Conservation (phyloP, 441 rosid genomes). For the Eruca vesicaria region DNA sequence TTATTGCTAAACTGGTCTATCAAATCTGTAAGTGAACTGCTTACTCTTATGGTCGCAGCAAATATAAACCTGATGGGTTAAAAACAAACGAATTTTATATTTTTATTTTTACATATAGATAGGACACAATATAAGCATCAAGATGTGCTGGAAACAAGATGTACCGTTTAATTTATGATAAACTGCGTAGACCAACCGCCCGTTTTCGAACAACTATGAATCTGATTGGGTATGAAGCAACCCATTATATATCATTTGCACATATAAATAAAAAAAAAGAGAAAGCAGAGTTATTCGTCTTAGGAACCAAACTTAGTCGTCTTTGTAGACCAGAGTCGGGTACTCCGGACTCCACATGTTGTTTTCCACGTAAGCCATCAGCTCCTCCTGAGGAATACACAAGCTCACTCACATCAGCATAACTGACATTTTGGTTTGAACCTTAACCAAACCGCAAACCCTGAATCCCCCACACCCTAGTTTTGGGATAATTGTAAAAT, state of each 20-base stretch:
- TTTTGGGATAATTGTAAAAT: background rate
- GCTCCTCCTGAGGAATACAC: slow-evolving; percentile 58
- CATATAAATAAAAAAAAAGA: background rate
- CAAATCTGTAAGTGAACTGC: background rate
- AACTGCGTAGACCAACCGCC: too few species aligned
- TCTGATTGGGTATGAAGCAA: slow-evolving; percentile 13
- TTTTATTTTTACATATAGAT: background rate
- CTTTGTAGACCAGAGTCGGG: slow-evolving; percentile 73
- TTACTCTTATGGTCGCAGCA: background rate
- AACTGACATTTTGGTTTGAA: background rate
- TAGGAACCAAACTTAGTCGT: slow-evolving; percentile 38
- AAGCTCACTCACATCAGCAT: background rate
- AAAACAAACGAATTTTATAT: background rate
- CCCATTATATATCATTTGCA: slow-evolving; percentile 2
- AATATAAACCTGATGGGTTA: slow-evolving; percentile 7
- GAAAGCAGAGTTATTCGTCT: background rate
- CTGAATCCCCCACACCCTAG: background rate
- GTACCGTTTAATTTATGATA: too few species aligned
- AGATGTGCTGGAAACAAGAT: too few species aligned
- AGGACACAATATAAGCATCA: background rate
- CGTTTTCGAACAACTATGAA: background rate
- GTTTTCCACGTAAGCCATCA: slow-evolving; percentile 57
- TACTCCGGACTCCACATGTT: slow-evolving; percentile 96
- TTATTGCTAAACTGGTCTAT: background rate
- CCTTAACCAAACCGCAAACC: background rate